Evolutionary conservation across 2,329 filamentous ascomycete genomes (phyloP).

Genomic region (Diaporthe longicolla): DNA sequence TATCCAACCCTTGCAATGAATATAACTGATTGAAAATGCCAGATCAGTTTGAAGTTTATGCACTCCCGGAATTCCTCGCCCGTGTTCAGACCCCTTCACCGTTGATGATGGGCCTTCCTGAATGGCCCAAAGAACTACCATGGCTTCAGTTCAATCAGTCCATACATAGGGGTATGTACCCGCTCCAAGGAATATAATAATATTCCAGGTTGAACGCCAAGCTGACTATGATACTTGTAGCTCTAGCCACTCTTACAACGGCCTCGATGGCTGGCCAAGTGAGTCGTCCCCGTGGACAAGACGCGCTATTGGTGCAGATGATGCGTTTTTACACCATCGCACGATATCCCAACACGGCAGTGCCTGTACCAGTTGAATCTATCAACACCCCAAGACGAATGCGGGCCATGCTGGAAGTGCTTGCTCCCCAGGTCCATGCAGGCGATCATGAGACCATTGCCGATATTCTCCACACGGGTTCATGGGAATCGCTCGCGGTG

Average conservation of each 20-base stretch:
- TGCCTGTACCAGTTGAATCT: background rate
- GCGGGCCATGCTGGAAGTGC: background rate
- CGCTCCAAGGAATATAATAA: fast-evolving
- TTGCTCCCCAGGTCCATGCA: background rate
- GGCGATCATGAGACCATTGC: slow-evolving; percentile 15
- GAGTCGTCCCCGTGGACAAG: background rate
- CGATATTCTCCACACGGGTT: background rate
- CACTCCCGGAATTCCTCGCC: background rate
- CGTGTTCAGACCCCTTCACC: slow-evolving; percentile 27
- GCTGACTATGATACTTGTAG: background rate
- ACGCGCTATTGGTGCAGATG: background rate
- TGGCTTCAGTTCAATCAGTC: background rate
- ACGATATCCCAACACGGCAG: fast-evolving
- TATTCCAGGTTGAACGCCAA: background rate
- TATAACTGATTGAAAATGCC: fast-evolving
- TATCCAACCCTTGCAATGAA: fast-evolving
- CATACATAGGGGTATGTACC: background rate
- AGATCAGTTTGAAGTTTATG: background rate
- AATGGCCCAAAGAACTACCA: slow-evolving; percentile 19
- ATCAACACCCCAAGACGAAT: background rate
- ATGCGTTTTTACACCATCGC: background rate
- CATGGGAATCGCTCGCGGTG: background rate
- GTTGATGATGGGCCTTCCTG: background rate
- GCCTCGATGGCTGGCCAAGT: background rate
- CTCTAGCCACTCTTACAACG: background rate